Base-by-base conservation (phyloP, 2,329 filamentous ascomycete genomes). In the Fusarium acutatum region DNA sequence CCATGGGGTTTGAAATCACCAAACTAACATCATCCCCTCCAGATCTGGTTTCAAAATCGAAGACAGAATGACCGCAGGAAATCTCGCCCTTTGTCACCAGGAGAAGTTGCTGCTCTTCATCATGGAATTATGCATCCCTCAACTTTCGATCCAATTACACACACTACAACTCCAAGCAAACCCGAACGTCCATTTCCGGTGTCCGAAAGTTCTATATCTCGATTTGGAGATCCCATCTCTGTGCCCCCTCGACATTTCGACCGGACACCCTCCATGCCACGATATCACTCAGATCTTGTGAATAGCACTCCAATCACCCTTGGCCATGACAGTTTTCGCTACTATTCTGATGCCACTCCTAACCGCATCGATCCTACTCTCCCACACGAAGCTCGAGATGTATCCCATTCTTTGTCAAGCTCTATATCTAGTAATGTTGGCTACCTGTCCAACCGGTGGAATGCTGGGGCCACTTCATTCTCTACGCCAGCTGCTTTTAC, bases 21-120 rank as follows among this genome's bases (percentile, higher is more conserved):
- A 57, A 56, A 67, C 75, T 77, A 56, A 77, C 71, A 65, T 57
- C 22, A 41, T 44, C 32, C 62, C 28, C 50, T 54, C n/a, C 66
- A 98, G 96, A 97, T 98, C 77, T 98, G 96, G 96, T 98, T 98
- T 84, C 96, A 98, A 80, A 98, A 98, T 80, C 91, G 95, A 79
- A 90, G 96, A 74, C 96, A 98, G 82, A 97, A 97, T 82, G 94
- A 97, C 81, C 90, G 96, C 77, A 90, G 96, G 75, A 97, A 96
- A 85, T 94, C 94, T 62, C 92, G 94, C 76, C 95, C 95, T 52
- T 87, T 97, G 41, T 90, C 94, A 34, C 89, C 92, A 15, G 91
- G 95, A 81, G 94, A 96, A 80, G 88, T 96, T 61, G 90, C 88
- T 72, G 88, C 88, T 66, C 83, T 91, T 75, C 83, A 88, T 78